Evolutionary conservation across 2,329 filamentous ascomycete species (phyloP), one percentile per base, ranked within the genome.

Genomic region (Xylariaceae sp.): DNA sequence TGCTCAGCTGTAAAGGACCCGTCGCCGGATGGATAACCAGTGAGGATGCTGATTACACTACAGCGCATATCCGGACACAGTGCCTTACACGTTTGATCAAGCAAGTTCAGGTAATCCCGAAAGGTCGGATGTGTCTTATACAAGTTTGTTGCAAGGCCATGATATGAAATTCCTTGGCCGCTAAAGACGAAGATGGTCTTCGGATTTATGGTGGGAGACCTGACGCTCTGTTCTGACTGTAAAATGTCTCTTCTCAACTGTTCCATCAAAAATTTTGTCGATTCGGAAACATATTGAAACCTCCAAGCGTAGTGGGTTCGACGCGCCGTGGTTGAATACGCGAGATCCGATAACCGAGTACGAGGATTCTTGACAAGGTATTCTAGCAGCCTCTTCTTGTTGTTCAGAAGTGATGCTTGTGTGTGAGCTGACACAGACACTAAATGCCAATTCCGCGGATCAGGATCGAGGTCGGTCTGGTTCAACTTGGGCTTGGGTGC

Each of bases 311-410:
- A 53, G 51, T 78, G 76, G 4, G 69, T 66, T 1, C 76, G 71
- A 0, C 79, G 73, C 4, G 82, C 82, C 2, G 81, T 83, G 2
- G 78, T 79, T 0, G 82, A 82, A 67, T 85, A 85, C 0, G 80
- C 75, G 2, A 86, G 68, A 62, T 78, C 73, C 5, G 72, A 64
- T 8, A 84, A 67, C 4, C 72, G 70, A 0, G 71, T 58, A 8
- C 74, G 64, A 0, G 75, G 71, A 60, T 78, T 70, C 4, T 68
- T 68, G 45, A 74, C 72, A 50, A 82, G 68, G 57, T 76, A 81
- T 4, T 70, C 70, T 10, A 78, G 62, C 4, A 82, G 69, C 17
- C 68, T 66, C 35, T 73, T 64, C 3, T 78, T 62, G 59, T 82
- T 82, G 17, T 71, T 73, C 57, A 73, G 70, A n/a, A 64, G 60